phyloP scores from a whole-genome alignment of 2,329 filamentous ascomycete species.

The Tolypocladium album region DNA sequence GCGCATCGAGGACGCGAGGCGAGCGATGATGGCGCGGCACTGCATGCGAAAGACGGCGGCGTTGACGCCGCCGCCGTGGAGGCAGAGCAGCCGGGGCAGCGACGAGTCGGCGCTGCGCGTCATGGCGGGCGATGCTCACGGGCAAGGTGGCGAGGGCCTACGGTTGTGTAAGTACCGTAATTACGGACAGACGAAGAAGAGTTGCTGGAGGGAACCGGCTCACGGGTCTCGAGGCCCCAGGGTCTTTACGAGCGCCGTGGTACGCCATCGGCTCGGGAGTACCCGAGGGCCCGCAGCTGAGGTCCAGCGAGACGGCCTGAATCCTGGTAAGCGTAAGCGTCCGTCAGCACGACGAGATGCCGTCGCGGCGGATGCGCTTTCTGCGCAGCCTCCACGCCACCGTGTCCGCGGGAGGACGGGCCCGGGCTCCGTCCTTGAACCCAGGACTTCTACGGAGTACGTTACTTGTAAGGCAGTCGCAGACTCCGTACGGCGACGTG shows the following conservation, averaged over 20 bases:
- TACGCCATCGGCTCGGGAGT: not conserved
- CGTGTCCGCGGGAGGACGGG: not conserved
- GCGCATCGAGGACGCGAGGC: constrained; percentile 48
- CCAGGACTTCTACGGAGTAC: no score
- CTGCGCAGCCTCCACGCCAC: no score
- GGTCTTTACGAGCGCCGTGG: not conserved
- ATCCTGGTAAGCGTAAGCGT: no score
- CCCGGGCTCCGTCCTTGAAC: no score
- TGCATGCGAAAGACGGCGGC: constrained; percentile 59
- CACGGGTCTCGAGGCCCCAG: not conserved
- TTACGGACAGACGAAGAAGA: not conserved
- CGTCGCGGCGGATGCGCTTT: not conserved
- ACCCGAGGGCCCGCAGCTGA: not conserved
- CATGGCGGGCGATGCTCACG: not conserved
- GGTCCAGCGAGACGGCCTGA: not conserved
- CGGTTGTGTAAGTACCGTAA: no score
- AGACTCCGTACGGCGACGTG: no score
- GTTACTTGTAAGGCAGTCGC: no score
- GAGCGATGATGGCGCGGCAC: constrained; percentile 41
- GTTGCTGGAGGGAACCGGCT: not conserved
- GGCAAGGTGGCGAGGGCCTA: not conserved
- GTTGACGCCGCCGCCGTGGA: constrained; percentile 72
- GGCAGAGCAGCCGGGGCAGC: constrained; percentile 54
- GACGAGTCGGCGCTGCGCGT: not conserved
- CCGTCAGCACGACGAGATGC: not conserved